Base-by-base conservation (phyloP, 805 yeast species). In the Dipodascus geniculatus region DNA sequence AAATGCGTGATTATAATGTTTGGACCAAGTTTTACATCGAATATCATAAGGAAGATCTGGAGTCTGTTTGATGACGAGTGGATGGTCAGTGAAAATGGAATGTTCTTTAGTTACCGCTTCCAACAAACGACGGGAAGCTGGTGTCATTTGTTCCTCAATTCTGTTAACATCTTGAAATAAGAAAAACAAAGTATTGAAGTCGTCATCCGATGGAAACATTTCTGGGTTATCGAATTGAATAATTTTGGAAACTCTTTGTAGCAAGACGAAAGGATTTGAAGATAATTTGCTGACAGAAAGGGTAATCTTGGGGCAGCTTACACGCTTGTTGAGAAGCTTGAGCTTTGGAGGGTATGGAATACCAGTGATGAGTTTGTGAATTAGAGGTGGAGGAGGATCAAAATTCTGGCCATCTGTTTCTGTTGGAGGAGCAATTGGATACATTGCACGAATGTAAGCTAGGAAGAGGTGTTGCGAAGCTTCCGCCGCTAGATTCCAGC, bases 381-480 rank as follows among this genome's bases (percentile, higher is more conserved):
- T 71, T 0, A 85, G 71, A 59, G 78, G 78, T 48, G 95, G 95
- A 11, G 28, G 23, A 42, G 48, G 48, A 6, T 28, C 33, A 28
- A 28, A 81, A 87, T 52, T 78, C 76, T 19, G 80, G 82, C 19
- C n/a, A 0, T 31, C 35, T 28, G 35, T 28, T 28, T n/a, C 44
- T 3, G 44, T 38, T 14, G 44, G 17, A n/a, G 44, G 44, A 14
- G 6, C 8, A 6, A 28, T 6, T 16, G 87, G 85, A 23, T 87
- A 75, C 81, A 86, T 83, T 19, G 95, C 81, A 57, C 90, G 76
- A 55, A 89, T 68, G 61, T 87, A 89, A 1, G 96, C 78, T 33
- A 87, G 68, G 22, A 87, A 72, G 31, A 89, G 67, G 66, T 89
- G 97, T 62, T 86, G 85, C 70, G 87, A 78, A 0, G 96, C 96